Evolutionary conservation across 768 basidiomycete genomes (phyloP), one percentile per base, ranked within the genome.

Genomic region (Suillus fuscotomentosus): DNA sequence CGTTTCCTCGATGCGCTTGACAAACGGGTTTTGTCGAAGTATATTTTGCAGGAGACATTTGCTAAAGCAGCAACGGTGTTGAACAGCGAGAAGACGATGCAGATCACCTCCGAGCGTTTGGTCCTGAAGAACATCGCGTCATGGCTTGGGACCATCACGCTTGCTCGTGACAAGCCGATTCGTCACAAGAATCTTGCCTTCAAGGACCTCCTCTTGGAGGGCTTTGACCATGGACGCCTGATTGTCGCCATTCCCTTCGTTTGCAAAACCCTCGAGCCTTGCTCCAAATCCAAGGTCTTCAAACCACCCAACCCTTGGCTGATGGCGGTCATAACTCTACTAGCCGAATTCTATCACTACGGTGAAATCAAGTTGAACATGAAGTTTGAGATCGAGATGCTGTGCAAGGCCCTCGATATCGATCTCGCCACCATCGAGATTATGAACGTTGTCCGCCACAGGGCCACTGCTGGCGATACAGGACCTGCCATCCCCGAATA

Each of bases 221-320:
- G 96, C 2, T 97, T 92, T 74, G 97, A 98, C 70, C 92, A 84
- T 65, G 91, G 92, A 55, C 88, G 96, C 47, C 82, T 98, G 42
- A 86, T 96, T 55, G 93, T 98, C 24, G 95, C 95, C 11, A 97
- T 99, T 63, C 95, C 97, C 0, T 99, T 99, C 75, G 94, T 99
- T 43, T 99, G 97, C 87, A 97, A 97, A 77, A 91, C 95, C 2
- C 85, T 99, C 54, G 93, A 95, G 73, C 92, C 92, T 54, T 95
- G 94, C 66, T 84, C 89, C 56, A 88, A 90, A 72, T 99, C 97
- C 39, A 89, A 83, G 68, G 92, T 99, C 34, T 99, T 99, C 86
- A 90, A 86, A 71, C 91, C 95, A 22, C 97, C 97, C 31, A 99
- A 98, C 75, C 97, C 97, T 2, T 99, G 97, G 97, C 79, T 99